A percentile compares a stretch with the other conserved stretches of the same genome.
These are phyloP conservation scores for Pyrenula massariospora DNA, from an alignment of 495 filamentous ascomycete genomes.

Conservation along the genomic window DNA sequence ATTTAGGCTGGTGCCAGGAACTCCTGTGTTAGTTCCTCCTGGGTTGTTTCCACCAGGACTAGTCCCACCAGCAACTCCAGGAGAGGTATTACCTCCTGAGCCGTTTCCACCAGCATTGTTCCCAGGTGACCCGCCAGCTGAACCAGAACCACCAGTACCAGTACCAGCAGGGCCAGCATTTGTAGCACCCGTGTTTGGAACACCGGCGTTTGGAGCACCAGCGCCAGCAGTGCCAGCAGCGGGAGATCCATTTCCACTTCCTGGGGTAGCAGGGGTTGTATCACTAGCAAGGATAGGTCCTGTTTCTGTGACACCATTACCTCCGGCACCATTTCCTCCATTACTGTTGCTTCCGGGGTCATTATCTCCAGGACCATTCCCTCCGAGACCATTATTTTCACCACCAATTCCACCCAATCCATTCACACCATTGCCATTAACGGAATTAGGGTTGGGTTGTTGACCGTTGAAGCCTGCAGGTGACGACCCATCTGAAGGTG, in stretches of 20 bases:
- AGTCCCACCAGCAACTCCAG: neutral
- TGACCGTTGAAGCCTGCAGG: neutral
- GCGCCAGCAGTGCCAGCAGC: no score
- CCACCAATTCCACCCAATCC: no score
- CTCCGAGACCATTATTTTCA: neutral
- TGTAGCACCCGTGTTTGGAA: no score
- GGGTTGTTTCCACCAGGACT: neutral
- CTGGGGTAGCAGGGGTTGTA: no score
- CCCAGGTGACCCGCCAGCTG: neutral
- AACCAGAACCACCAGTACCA: no score
- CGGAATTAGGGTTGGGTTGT: neutral
- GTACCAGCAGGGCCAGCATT: no score
- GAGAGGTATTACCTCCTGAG: neutral
- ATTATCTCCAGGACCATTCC: neutral
- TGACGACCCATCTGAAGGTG: neutral
- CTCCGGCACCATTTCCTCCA: neutral
- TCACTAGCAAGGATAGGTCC: no score
- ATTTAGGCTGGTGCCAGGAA: neutral
- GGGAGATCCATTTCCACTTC: no score
- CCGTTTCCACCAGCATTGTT: neutral
- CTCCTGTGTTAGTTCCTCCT: neutral
- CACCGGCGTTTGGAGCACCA: no score
- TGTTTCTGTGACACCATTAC: neutral
- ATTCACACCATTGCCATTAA: neutral
- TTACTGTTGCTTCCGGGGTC: neutral